Percentiles rank a stretch among this genome's conserved stretches.
These are phyloP conservation scores for Chaetomidium leptoderma DNA, from an alignment of 495 filamentous ascomycete species.

Conservation along the genomic window DNA sequence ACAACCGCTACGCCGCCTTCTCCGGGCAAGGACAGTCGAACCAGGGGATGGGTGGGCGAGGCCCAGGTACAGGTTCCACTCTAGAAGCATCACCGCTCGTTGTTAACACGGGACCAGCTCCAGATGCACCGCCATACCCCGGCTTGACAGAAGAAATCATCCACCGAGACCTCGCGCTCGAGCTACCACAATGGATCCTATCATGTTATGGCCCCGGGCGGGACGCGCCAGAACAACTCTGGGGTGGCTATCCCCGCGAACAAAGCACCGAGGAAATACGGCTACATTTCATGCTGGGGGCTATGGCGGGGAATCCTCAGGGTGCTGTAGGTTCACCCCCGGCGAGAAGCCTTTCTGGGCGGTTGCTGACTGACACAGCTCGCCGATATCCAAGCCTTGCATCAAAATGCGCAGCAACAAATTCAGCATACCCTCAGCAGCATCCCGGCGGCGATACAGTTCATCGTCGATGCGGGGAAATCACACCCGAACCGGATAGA, in stretches of 20 bases:
- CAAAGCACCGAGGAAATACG: conserved; percentile 81
- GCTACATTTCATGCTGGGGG: conserved; percentile 58
- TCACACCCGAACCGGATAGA: conserved; percentile 79
- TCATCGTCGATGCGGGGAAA: conserved; percentile 61
- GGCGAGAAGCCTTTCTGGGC: neutral
- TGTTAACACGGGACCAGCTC: neutral
- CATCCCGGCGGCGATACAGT: conserved; percentile 66
- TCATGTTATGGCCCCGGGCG: conserved; percentile 72
- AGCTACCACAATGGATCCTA: conserved; percentile 76
- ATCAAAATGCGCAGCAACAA: conserved; percentile 59
- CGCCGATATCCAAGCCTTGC: conserved; percentile 58
- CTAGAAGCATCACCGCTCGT: neutral
- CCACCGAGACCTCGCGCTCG: conserved; percentile 58
- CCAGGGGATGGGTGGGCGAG: conserved; percentile 5
- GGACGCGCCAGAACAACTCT: conserved; percentile 71
- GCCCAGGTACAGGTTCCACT: neutral
- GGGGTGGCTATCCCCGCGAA: conserved; percentile 73
- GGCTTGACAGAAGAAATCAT: conserved; percentile 55
- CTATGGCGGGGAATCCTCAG: conserved; percentile 56
- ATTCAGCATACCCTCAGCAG: conserved; percentile 63
- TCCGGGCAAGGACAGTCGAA: conserved; percentile 10
- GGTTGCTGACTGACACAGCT: conserved; percentile 32
- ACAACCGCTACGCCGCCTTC: conserved; percentile 38
- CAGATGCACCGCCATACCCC: conserved; percentile 28
- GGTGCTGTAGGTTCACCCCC: conserved; percentile 48